Percentiles rank a stretch among this genome's conserved stretches.
Conservation (phyloP, 2,329 filamentous ascomycete species). For the Penicillium sp. region DNA sequence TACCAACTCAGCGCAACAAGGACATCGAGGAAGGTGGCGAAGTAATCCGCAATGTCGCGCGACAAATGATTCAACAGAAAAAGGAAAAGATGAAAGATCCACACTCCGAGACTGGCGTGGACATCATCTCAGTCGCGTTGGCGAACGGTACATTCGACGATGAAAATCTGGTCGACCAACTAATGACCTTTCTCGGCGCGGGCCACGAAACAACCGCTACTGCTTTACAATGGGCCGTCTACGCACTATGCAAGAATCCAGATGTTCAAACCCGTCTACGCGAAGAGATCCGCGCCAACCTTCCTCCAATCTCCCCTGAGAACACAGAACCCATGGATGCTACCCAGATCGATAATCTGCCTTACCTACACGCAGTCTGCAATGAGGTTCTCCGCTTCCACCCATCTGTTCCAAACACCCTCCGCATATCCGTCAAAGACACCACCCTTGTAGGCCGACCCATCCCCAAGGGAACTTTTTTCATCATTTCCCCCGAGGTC, state of each 20-base stretch:
- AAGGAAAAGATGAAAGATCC: conserved; percentile 55
- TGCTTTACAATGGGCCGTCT: conserved; percentile 75
- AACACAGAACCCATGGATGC: conserved; percentile 70
- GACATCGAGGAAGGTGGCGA: conserved; percentile 61
- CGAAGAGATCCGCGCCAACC: conserved; percentile 65
- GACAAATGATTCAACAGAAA: conserved; percentile 72
- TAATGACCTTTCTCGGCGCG: conserved; percentile 88
- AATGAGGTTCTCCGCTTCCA: conserved; percentile 76
- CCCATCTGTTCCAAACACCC: conserved; percentile 71
- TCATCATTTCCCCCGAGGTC: conserved; percentile 68
- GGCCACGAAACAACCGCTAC: conserved; percentile 80
- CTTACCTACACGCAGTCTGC: conserved; percentile 79
- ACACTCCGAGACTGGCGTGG: conserved; percentile 52
- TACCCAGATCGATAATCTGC: conserved; percentile 67
- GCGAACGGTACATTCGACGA: conserved; percentile 76
- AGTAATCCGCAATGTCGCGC: conserved; percentile 68
- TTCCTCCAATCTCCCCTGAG: conserved; percentile 58
- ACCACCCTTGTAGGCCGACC: conserved; percentile 67
- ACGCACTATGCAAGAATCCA: conserved; percentile 69
- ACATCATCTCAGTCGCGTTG: conserved; percentile 82
- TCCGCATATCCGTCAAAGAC: conserved; percentile 68
- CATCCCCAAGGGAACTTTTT: conserved; percentile 71
- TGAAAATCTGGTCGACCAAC: conserved; percentile 80
- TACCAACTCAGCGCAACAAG: conserved; percentile 75
- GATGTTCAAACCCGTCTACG: conserved; percentile 70